A percentile compares a stretch with the other conserved stretches of the same genome.
These are phyloP conservation scores for Saccharomyces hybrid DNA, from an alignment of 1,139 yeast species.

Conservation along the genomic window DNA sequence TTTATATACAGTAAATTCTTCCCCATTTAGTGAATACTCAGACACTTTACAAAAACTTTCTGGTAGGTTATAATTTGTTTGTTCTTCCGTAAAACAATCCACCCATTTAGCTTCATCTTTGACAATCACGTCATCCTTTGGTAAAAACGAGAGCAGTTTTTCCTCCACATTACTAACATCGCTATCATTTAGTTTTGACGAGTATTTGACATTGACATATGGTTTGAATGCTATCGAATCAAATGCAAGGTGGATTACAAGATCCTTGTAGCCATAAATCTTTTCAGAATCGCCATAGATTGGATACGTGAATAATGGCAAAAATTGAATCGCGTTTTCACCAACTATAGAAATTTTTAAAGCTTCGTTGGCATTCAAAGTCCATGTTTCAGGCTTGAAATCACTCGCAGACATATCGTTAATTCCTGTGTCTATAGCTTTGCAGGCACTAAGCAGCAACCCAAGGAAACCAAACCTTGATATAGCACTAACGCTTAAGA, in stretches of 20 bases:
- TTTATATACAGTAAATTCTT: slow-evolving; percentile 34
- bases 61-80: slow-evolving; percentile 24
- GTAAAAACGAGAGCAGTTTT: slow-evolving; percentile 52
- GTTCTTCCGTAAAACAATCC: slow-evolving; percentile 45
- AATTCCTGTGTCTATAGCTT: background rate
- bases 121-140: slow-evolving; percentile 46
- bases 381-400: slow-evolving; percentile 55
- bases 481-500: background rate
- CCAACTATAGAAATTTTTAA: slow-evolving; percentile 51
- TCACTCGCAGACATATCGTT: slow-evolving; percentile 13
- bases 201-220: slow-evolving; percentile 48
- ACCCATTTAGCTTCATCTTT: slow-evolving; percentile 66
- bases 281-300: slow-evolving; percentile 87
- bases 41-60: slow-evolving; percentile 10
- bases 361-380: slow-evolving; percentile 58
- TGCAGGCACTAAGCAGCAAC: background rate
- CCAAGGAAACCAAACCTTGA: background rate
- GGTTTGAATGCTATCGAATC: slow-evolving; percentile 51
- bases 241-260: slow-evolving; percentile 47
- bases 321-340: slow-evolving; percentile 48
- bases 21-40: slow-evolving; percentile 33
- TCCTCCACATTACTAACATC: slow-evolving; percentile 41
- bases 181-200: slow-evolving; percentile 42
- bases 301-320: slow-evolving; percentile 82
- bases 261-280: slow-evolving; percentile 73